Evolutionary conservation across 106 monocot species (phyloP), one percentile per base, ranked within the genome.

Genomic region (Dendrobium nobile): DNA sequence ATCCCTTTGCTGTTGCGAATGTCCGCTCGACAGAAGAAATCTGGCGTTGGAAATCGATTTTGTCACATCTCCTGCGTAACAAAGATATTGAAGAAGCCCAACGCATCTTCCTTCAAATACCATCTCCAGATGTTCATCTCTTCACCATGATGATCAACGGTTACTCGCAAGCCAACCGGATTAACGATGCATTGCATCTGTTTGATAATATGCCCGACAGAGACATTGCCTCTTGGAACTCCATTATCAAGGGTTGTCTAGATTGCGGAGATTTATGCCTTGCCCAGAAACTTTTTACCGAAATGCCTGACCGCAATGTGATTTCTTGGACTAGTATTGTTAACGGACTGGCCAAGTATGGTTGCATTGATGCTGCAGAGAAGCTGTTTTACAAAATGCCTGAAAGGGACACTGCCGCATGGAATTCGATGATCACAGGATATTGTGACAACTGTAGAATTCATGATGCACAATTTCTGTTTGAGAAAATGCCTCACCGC

Each of bases 371-470:
- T 59, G 83, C 79, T 28, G 91, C 93, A 0, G 91, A 88, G 79
- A 77, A 85, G 22, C 70, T 91, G 81, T 93, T 96, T 78, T 27
- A 15, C 4, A 73, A 67, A 61, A 93, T 91, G 93, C 96, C 93
- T n/a, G 1, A 18, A 0, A 85, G 81, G 79, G 96, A 96, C 47
- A 85, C 77, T 20, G 93, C 91, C 7, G 85, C 96, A 28, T 96
- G 89, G 91, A 96, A 96, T 58, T 88, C 93, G 7, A 96, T 96
- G 96, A 87, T 96, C 28, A 91, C 85, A 40, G 96, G 85, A 31
- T 96, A 89, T 17, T 91, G 82, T 31, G 64, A 24, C 48, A 88
- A 88, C 73, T 84, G 88, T 6, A 85, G 84, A 78, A 70, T 90
- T 64, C 13, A 5, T 0, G 88, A 96, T 43, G 91, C 88, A 27